Percentiles rank a stretch among this genome's conserved stretches.
Evolutionary conservation across 2,329 filamentous ascomycete genomes (phyloP).

Genomic region (Stagonosporopsis tanaceti): DNA sequence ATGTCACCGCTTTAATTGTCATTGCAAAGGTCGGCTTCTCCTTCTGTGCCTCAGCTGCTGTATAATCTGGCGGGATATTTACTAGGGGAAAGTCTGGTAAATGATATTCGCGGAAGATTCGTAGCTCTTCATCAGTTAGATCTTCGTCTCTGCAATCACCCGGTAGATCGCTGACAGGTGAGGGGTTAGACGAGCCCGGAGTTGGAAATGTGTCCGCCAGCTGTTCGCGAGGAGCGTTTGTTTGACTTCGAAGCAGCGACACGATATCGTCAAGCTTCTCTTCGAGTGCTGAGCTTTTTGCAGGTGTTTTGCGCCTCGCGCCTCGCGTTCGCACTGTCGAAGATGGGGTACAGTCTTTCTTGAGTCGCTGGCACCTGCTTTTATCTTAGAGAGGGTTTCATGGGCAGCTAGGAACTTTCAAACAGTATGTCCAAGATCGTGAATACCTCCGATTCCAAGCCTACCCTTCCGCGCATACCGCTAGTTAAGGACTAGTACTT

Average conservation of each 20-base stretch:
- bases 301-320: conserved; percentile 5
- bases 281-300: conserved; percentile 34
- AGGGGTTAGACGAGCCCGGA: conserved; percentile 15
- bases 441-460: background rate
- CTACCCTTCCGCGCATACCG: background rate
- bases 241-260: conserved; percentile 31
- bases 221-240: conserved; percentile 9
- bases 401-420: background rate
- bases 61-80: conserved; percentile 12
- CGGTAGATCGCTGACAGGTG: background rate
- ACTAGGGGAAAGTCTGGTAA: conserved; percentile 27
- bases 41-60: conserved; percentile 15
- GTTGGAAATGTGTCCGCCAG: conserved; percentile 16
- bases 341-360: conserved; percentile 25
- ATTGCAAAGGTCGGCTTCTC: conserved; percentile 21
- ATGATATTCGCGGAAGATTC: conserved; percentile 17
- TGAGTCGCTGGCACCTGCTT: conserved; percentile 26
- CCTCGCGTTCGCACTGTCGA: conserved; percentile 17
- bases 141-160: background rate
- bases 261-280: conserved; percentile 45
- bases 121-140: conserved; percentile 22
- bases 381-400: background rate
- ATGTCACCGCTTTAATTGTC: conserved; percentile 32
- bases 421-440: background rate
- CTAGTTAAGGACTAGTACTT: background rate